phyloP scores from a whole-genome alignment of 1,284 basidiomycete species.

The Trametes hirsuta region DNA sequence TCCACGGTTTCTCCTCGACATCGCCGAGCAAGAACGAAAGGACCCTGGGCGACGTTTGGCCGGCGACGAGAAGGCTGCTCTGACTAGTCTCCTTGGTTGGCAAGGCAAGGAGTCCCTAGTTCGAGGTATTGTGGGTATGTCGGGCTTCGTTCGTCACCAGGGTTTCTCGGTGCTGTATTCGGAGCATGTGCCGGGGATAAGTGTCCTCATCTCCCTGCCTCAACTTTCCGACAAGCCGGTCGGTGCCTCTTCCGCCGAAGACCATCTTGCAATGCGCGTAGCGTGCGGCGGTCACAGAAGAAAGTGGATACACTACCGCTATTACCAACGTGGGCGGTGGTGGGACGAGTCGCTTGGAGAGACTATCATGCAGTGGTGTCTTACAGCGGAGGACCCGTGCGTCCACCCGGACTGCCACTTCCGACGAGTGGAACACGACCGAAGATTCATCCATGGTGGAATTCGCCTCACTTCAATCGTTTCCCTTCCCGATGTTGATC shows the following conservation, averaged over 20 bases:
- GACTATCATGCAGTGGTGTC: conserved; percentile 39
- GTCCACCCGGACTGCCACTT: conserved; percentile 44
- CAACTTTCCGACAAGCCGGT: conserved; percentile 20
- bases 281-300: conserved; percentile 42
- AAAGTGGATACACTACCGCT: conserved; percentile 52
- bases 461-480: conserved; percentile 46
- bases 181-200: conserved; percentile 42
- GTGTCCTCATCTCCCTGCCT: conserved; percentile 16
- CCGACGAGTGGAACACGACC: conserved; percentile 48
- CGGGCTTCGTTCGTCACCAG: conserved; percentile 64
- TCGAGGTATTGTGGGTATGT: conserved; percentile 51
- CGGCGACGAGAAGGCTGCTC: conserved; percentile 58
- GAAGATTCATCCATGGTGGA: conserved; percentile 53
- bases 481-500: neutral
- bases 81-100: conserved; percentile 62
- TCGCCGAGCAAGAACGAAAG: conserved; percentile 52
- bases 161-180: conserved; percentile 57
- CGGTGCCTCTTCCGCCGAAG: conserved; percentile 22
- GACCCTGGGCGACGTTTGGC: conserved; percentile 43
- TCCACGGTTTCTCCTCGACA: conserved; percentile 49
- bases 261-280: conserved; percentile 14
- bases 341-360: conserved; percentile 50
- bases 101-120: conserved; percentile 47
- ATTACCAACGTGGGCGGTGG: conserved; percentile 41
- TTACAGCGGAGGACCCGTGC: conserved; percentile 43